Percentiles rank a stretch among this genome's conserved stretches.
Evolutionary conservation across 1,139 yeast species (phyloP).

Genomic region (Chernovozyma sophiae-reginae): DNA sequence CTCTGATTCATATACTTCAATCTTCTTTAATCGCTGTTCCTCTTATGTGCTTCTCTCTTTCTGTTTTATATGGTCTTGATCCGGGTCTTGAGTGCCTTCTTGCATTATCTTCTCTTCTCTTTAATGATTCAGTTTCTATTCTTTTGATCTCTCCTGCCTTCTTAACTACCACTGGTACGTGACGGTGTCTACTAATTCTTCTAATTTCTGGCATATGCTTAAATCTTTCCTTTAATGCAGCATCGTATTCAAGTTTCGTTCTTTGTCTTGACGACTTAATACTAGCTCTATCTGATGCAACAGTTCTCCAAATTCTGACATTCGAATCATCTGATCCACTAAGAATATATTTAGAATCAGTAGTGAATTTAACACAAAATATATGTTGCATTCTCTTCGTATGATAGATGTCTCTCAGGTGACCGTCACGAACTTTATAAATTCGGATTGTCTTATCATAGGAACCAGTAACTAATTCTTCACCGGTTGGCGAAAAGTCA

Average conservation of each 20-base stretch:
- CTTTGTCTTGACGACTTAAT: constrained; percentile 80
- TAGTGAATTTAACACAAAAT: constrained; percentile 75
- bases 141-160: constrained; percentile 85
- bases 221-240: constrained; percentile 85
- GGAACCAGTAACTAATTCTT: constrained; percentile 91
- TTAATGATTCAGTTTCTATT: constrained; percentile 65
- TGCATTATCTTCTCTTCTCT: constrained; percentile 77
- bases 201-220: constrained; percentile 95
- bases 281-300: constrained; percentile 78
- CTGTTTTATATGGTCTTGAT: constrained; percentile 57
- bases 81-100: constrained; percentile 76
- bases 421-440: constrained; percentile 74
- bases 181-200: constrained; percentile 88
- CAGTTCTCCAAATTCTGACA: constrained; percentile 86
- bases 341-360: constrained; percentile 82
- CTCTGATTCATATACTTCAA: constrained; percentile 4
- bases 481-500: constrained; percentile 96
- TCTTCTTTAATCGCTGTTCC: constrained; percentile 67
- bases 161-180: constrained; percentile 80
- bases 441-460: constrained; percentile 91
- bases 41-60: constrained; percentile 80
- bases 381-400: constrained; percentile 97
- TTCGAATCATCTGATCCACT: constrained; percentile 97
- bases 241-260: constrained; percentile 83
- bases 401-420: constrained; percentile 91